Evolutionary conservation across 2,329 filamentous ascomycete genomes (phyloP).

Genomic region (Aspergillus nomiae): DNA sequence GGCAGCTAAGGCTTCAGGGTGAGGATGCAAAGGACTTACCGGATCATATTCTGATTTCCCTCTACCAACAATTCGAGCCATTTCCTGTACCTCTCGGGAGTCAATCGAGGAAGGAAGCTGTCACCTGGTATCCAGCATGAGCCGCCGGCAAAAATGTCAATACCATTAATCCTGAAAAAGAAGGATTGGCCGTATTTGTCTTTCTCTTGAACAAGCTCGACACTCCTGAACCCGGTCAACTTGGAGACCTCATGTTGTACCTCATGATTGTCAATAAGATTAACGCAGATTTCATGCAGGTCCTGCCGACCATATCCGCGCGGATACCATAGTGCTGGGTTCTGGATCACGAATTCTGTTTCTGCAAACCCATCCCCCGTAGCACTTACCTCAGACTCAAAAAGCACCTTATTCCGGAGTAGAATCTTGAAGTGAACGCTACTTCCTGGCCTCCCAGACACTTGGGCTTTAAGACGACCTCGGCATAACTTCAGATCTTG

Average conservation of each 20-base stretch:
- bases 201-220: slow-evolving; percentile 41
- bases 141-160: slow-evolving; percentile 65
- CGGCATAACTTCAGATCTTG: slow-evolving; percentile 43
- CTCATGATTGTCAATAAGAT: slow-evolving; percentile 38
- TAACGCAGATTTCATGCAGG: slow-evolving; percentile 55
- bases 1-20: neutral
- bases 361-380: slow-evolving; percentile 34
- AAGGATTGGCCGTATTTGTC: slow-evolving; percentile 61
- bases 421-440: neutral
- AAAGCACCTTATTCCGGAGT: neutral
- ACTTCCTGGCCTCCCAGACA: neutral
- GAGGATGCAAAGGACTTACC: slow-evolving; percentile 2
- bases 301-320: slow-evolving; percentile 59
- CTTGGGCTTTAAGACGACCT: slow-evolving; percentile 29
- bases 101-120: slow-evolving; percentile 59
- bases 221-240: slow-evolving; percentile 57
- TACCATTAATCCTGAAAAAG: slow-evolving; percentile 64
- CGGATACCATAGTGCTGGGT: slow-evolving; percentile 60
- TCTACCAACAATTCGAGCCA: slow-evolving; percentile 62
- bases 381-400: neutral
- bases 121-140: slow-evolving; percentile 68
- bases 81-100: slow-evolving; percentile 54
- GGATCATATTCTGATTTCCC: slow-evolving; percentile 63
- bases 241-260: slow-evolving; percentile 32
- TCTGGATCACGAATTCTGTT: slow-evolving; percentile 36